phyloP scores from a whole-genome alignment of 495 filamentous ascomycete species.

The Terfezia claveryi region DNA sequence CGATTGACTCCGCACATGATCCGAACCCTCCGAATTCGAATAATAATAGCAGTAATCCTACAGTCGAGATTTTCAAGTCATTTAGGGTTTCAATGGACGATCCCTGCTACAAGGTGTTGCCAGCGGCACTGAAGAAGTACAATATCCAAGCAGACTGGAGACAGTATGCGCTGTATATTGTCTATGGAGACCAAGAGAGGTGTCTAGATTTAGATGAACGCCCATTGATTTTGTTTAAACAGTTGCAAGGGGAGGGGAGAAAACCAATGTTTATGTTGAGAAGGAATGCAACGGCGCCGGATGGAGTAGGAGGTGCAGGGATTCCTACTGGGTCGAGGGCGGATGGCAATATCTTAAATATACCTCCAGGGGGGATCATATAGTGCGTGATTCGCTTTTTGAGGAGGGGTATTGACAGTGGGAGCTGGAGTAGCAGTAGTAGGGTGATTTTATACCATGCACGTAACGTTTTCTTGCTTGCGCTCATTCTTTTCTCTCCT shows the following conservation, averaged over 20 bases:
- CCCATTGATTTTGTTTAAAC: slow-evolving; percentile 88
- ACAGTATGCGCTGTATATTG: slow-evolving; percentile 91
- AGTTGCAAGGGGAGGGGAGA: slow-evolving; percentile 81
- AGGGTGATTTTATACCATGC: no score
- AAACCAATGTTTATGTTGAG: slow-evolving; percentile 99
- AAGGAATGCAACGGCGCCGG: slow-evolving; percentile 8
- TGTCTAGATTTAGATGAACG: slow-evolving; percentile 82
- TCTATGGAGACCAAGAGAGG: slow-evolving; percentile 89
- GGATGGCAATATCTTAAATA: not conserved
- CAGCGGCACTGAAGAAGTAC: slow-evolving; percentile 88
- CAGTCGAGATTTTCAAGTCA: slow-evolving; percentile 76
- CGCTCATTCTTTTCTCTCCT: no score
- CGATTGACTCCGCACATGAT: no score
- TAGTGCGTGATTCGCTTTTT: not conserved
- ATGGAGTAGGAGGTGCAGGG: not conserved
- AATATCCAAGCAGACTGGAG: slow-evolving; percentile 95
- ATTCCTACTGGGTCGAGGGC: not conserved
- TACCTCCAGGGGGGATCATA: slow-evolving; percentile 13
- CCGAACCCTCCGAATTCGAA: not conserved
- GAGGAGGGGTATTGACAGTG: no score
- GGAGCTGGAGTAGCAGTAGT: no score
- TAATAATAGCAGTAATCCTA: slow-evolving; percentile 25
- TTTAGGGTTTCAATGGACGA: slow-evolving; percentile 96
- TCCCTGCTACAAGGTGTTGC: slow-evolving; percentile 89
- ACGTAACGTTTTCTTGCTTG: no score